Conservation (phyloP, 192 early-diverging fungal species). For the Backusella westeae region DNA sequence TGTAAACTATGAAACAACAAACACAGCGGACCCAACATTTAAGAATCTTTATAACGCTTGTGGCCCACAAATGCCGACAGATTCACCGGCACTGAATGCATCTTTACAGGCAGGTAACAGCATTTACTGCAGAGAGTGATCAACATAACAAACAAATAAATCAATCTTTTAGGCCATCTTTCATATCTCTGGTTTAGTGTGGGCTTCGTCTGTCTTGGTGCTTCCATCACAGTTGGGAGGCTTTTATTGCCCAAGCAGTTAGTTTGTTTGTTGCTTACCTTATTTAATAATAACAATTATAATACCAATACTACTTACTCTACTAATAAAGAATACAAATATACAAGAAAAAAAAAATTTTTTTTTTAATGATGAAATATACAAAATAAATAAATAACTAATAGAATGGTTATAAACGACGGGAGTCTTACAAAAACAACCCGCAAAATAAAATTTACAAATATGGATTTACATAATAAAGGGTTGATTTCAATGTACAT, state of each 20-base stretch:
- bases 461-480: background rate
- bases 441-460: background rate
- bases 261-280: background rate
- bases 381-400: too few relatives aligned
- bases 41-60: conserved; percentile 28
- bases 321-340: background rate
- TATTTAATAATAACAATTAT: background rate
- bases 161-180: background rate
- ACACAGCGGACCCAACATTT: conserved; percentile 11
- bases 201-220: background rate
- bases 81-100: conserved; percentile 2
- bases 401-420: too few relatives aligned
- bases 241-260: conserved; percentile 7
- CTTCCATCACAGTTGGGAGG: conserved; percentile 2
- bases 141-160: too few relatives aligned
- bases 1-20: conserved; percentile 11
- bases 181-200: conserved; percentile 6
- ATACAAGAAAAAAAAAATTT: too few relatives aligned
- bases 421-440: too few relatives aligned
- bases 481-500: too few relatives aligned
- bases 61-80: conserved; percentile 4
- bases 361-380: too few relatives aligned
- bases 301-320: background rate
- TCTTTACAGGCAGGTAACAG: conserved; percentile 4
- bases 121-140: too few relatives aligned